phyloP scores from a whole-genome alignment of 2,329 filamentous ascomycete species.

The Laburnicola sp. region DNA sequence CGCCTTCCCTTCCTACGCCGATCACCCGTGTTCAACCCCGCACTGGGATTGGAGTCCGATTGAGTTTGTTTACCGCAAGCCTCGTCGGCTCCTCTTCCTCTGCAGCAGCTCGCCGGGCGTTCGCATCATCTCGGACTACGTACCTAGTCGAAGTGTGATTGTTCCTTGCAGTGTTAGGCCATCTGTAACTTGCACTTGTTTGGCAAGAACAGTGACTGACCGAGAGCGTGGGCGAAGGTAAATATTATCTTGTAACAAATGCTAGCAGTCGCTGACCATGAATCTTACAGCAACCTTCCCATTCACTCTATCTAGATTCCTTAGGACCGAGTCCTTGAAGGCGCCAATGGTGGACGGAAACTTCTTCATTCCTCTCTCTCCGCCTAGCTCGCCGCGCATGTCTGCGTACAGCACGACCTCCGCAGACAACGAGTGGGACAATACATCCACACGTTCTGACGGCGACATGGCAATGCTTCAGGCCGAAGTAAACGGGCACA shows the following conservation, averaged over 20 bases:
- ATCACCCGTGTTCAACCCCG: constrained; percentile 40
- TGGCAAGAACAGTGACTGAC: constrained; percentile 13
- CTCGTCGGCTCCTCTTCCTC: constrained; percentile 31
- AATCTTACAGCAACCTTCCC: constrained; percentile 21
- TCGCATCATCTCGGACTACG: constrained; percentile 14
- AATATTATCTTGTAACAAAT: constrained; percentile 9
- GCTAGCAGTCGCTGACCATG: constrained; percentile 25
- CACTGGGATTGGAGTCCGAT: constrained; percentile 36
- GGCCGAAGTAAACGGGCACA: constrained; percentile 40
- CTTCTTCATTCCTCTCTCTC: constrained; percentile 53
- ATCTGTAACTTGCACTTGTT: constrained; percentile 14
- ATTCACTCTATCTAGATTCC: constrained; percentile 26
- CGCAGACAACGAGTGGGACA: constrained; percentile 49
- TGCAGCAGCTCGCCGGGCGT: constrained; percentile 23
- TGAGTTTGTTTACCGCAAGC: constrained; percentile 25
- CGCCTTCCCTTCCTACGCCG: constrained; percentile 27
- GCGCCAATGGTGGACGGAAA: constrained; percentile 51
- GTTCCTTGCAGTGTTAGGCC: constrained; percentile 8
- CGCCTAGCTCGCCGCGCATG: constrained; percentile 56
- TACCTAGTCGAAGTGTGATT: constrained; percentile 8
- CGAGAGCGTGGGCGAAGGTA: constrained; percentile 23
- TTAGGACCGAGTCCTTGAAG: constrained; percentile 28
- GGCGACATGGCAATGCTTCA: constrained; percentile 46
- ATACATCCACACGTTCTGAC: constrained; percentile 39
- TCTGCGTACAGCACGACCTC: constrained; percentile 51